Base-by-base conservation (phyloP, 2,329 filamentous ascomycete species). In the Dactylellina haptotyla region DNA sequence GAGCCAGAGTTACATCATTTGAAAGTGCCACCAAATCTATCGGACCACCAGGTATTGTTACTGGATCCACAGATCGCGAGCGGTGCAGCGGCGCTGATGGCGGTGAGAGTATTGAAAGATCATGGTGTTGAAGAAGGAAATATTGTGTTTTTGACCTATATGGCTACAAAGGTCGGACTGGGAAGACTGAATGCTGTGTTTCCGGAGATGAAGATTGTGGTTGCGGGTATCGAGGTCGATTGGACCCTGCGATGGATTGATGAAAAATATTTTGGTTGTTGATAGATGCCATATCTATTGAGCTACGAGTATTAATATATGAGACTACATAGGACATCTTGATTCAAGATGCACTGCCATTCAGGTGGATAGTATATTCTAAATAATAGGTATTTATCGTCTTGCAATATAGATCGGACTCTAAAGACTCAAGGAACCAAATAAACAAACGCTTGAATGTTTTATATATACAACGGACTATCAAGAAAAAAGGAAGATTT, bases 51-150 rank as follows among this genome's bases (percentile, higher is more conserved):
- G 54, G 92, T 99, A 16, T 84, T 99, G 72, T 84, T 99, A 5
- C 84, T 98, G 18, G 95, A 98, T 80, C 89, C 93, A 12, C 95
- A 99, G 80, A 97, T 98, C 90, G 92, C 92, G 25, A 93, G 90
- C 74, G 95, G 95, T 45, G 94, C 93, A 34, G 87, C 88, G 10
- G 88, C 87, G 3, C 83, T 99, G 67, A 99, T 99, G 95, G 93
- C 95, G 0, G 93, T 98, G 43, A 90, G 95, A 79, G 92, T 98
- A n/a, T 83, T 99, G 59, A 88, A 97, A 14, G 95, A 99, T 80
- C 93, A 98, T 79, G 95, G 95, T 9, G 93, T 98, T 4, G 83
- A 87, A 4, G 89, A 95, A 79, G 87, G 92, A 48, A 89, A 86
- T 76, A 97, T 99, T 76, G 91, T 97, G 32, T 89, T 98, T 80